Base-by-base conservation (phyloP, 2,329 filamentous ascomycete species). In the Pezicula carpinea region DNA sequence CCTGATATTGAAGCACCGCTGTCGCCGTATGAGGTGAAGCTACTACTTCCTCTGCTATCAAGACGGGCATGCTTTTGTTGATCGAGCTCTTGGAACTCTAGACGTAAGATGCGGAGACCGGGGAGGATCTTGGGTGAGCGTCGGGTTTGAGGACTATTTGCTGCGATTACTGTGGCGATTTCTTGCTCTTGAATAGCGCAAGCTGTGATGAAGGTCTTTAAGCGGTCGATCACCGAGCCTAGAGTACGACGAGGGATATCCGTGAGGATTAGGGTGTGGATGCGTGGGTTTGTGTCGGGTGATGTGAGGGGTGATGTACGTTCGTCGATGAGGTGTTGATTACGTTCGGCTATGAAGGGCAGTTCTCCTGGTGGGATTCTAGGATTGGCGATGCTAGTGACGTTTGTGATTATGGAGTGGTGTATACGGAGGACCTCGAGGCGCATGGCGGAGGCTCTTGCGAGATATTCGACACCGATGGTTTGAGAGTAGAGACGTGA, bases 381-480 rank as follows among this genome's bases (percentile, higher is more conserved):
- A n/a, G 33, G 36, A 4, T 38, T 34, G 10, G 46, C n/a, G n/a
- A 57, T 39, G 0, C 71, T 73, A 2, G 74, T 75, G 7, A 78
- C 67, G 34, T 72, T 69, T 0, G 80, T 84, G 5, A 83, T 70
- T 2, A 82, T 53, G 0, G 79, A 83, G 58, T 84, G 80, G 43
- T 84, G 80, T 5, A 81, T 65, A 11, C 74, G 71, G 2, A 83
- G 62, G 1, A 65, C 66, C 26, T 74, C 71, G 4, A 83, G 64
- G 51, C 77, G 77, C 70, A 46, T 80, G 72, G 7, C 75, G 53
- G 53, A 79, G 68, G 1, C 70, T 52, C 59, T 0, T 65, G 63
- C 62, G 63, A 51, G 6, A 48, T 42, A 22, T 15, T n/a, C 21
- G 22, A 29, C 10, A 17, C 19, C 35, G 6, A 32, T 22, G 4